Evolutionary conservation across 768 basidiomycete genomes (phyloP).

Genomic region (Trametes coccinea): DNA sequence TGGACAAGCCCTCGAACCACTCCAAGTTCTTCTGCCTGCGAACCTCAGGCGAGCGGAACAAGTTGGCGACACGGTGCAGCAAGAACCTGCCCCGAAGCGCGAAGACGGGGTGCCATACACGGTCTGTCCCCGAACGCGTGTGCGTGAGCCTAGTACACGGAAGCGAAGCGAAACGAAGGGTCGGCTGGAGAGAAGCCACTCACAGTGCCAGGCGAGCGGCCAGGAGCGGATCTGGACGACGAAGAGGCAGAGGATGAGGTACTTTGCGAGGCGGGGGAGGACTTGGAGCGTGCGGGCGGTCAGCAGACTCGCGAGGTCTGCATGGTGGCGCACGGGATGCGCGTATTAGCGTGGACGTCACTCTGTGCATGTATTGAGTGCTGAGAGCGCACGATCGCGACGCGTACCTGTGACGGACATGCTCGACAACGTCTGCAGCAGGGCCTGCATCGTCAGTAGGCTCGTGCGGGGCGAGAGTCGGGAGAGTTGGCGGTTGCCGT

Average conservation of each 20-base stretch:
- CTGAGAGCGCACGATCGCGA: too few relatives aligned
- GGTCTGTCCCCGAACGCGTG: conserved; percentile 37
- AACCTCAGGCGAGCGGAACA: conserved; percentile 32
- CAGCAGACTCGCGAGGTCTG: conserved; percentile 17
- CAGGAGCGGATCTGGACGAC: conserved; percentile 61
- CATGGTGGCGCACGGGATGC: background rate
- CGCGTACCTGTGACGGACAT: conserved; percentile 12
- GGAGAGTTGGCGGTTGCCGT: background rate
- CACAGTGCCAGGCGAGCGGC: conserved; percentile 71
- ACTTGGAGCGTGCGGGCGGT: conserved; percentile 12
- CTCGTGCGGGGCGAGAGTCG: background rate
- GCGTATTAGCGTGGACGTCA: background rate
- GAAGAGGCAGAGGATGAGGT: conserved; percentile 47
- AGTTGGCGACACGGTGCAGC: conserved; percentile 36
- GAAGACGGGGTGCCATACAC: conserved; percentile 53
- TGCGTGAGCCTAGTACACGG: background rate
- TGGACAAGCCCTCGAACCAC: conserved; percentile 51
- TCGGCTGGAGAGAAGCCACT: conserved; percentile 30
- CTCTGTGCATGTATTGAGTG: background rate
- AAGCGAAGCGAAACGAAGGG: background rate
- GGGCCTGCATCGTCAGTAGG: background rate
- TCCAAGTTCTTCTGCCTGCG: conserved; percentile 28
- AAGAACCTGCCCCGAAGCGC: conserved; percentile 35
- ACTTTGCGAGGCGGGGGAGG: conserved; percentile 36
- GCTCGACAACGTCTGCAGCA: conserved; percentile 7